Percentiles rank a stretch among this genome's conserved stretches.
Conservation (phyloP, 345 rosid species). For the Cardamine occulta region DNA sequence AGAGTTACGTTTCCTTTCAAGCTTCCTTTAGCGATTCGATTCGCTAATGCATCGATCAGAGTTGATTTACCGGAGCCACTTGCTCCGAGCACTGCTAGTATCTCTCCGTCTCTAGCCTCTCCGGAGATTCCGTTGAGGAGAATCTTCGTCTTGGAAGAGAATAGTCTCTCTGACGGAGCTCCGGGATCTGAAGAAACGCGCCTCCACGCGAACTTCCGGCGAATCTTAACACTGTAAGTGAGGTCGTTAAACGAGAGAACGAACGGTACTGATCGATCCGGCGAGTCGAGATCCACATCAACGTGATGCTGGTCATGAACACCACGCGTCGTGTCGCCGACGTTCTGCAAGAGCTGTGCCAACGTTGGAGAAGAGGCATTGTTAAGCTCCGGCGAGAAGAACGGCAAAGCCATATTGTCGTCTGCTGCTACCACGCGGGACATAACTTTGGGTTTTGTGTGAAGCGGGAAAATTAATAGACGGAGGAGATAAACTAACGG, state of each 20-base stretch:
- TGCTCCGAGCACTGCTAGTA: constrained; percentile 85
- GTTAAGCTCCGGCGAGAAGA: constrained; percentile 53
- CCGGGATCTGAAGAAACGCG: constrained; percentile 45
- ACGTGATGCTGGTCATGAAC: constrained; percentile 49
- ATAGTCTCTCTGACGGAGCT: constrained; percentile 48
- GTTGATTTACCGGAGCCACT: constrained; percentile 97
- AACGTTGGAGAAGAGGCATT: constrained; percentile 55
- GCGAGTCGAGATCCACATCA: constrained; percentile 46
- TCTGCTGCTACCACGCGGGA: constrained; percentile 66
- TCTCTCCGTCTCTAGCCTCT: constrained; percentile 87
- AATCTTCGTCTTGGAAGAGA: constrained; percentile 59
- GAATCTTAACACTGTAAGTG: constrained; percentile 72
- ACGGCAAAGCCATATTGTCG: constrained; percentile 46
- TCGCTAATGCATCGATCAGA: constrained; percentile 78
- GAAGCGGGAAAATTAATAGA: constrained; percentile 35
- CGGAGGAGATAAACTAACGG: constrained; percentile 21
- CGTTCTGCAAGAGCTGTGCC: constrained; percentile 71
- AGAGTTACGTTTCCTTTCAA: constrained; percentile 69
- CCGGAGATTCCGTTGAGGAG: constrained; percentile 84
- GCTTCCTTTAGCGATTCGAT: constrained; percentile 75
- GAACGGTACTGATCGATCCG: constrained; percentile 59
- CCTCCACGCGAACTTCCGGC: constrained; percentile 53
- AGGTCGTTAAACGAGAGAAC: constrained; percentile 77
- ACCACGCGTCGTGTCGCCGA: constrained; percentile 59
- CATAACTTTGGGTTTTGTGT: constrained; percentile 36